phyloP scores from a whole-genome alignment of 1,139 yeast genomes.

The Arxiozyma telluris region DNA sequence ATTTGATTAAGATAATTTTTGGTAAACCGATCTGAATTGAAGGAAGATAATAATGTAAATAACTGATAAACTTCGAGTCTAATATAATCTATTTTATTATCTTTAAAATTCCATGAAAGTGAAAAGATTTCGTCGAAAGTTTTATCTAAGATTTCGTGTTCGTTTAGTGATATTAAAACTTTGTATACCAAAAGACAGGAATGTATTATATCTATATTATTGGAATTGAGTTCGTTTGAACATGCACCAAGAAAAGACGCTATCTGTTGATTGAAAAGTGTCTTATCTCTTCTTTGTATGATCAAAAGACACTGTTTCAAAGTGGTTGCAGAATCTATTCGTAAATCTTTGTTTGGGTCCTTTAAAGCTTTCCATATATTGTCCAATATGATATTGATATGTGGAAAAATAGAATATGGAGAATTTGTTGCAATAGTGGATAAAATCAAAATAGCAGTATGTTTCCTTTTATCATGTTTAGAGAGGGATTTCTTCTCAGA shows the following conservation, averaged over 20 bases:
- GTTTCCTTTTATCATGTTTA: constrained; percentile 74
- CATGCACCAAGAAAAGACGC: constrained; percentile 58
- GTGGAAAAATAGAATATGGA: constrained; percentile 72
- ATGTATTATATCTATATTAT: constrained; percentile 63
- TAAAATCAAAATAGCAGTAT: constrained; percentile 81
- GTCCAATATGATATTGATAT: constrained; percentile 69
- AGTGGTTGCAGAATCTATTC: constrained; percentile 79
- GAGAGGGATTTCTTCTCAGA: constrained; percentile 36
- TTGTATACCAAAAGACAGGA: constrained; percentile 78
- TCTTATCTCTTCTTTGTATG: constrained; percentile 67
- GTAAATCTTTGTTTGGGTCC: constrained; percentile 62
- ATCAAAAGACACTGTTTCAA: constrained; percentile 69
- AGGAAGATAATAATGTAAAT: constrained; percentile 73
- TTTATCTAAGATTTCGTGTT: constrained; percentile 58
- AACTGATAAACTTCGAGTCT: constrained; percentile 79
- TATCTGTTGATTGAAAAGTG: constrained; percentile 65
- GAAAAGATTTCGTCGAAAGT: constrained; percentile 74
- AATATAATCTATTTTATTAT: constrained; percentile 64
- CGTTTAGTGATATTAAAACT: constrained; percentile 54
- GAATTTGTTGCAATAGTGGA: constrained; percentile 79
- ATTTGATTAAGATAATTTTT: constrained; percentile 76
- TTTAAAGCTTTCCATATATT: constrained; percentile 81
- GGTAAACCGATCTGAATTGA: constrained; percentile 71
- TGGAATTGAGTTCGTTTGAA: constrained; percentile 39
- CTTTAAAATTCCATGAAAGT: constrained; percentile 64